Percentiles rank a stretch among this genome's conserved stretches.
Conservation (phyloP, 805 yeast species). For the Lachancea sp. region DNA sequence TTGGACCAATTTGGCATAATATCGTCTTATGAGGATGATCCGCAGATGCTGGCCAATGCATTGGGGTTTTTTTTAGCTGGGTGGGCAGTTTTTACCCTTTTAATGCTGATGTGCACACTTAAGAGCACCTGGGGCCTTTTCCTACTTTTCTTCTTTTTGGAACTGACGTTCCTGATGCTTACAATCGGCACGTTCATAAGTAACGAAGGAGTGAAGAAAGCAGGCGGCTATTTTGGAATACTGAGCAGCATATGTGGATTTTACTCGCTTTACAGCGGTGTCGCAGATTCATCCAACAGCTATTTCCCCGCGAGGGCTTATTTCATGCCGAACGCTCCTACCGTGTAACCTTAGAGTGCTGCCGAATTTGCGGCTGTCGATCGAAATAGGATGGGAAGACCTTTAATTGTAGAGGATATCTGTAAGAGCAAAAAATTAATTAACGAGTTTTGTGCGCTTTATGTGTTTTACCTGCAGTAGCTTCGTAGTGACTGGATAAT, state of each 20-base stretch:
- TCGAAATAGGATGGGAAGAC: too few relatives aligned
- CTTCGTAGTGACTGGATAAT: too few relatives aligned
- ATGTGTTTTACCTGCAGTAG: too few relatives aligned
- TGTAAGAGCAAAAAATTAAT: too few relatives aligned
- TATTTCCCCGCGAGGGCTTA: constrained; percentile 48
- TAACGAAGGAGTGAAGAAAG: constrained; percentile 38
- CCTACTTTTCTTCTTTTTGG: constrained; percentile 47
- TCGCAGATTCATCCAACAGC: constrained; percentile 52
- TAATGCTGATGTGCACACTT: constrained; percentile 50
- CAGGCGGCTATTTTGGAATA: constrained; percentile 59
- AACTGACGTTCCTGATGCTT: constrained; percentile 47
- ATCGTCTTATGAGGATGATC: constrained; percentile 42
- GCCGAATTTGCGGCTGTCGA: too few relatives aligned
- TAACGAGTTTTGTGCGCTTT: too few relatives aligned
- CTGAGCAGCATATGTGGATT: constrained; percentile 51
- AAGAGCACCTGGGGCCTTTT: constrained; percentile 57
- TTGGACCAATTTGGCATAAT: constrained; percentile 53
- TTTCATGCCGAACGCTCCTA: constrained; percentile 45
- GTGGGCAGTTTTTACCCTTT: constrained; percentile 58
- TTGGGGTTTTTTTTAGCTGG: constrained; percentile 54
- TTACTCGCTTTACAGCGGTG: constrained; percentile 59
- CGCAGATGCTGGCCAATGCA: constrained; percentile 43
- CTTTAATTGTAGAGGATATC: too few relatives aligned
- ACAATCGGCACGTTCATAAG: constrained; percentile 48
- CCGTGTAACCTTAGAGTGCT: constrained; percentile 18